Percentiles rank a stretch among this genome's conserved stretches.
These are phyloP conservation scores for Massarina eburnea DNA, from an alignment of 2,329 filamentous ascomycete species.

Conservation along the genomic window DNA sequence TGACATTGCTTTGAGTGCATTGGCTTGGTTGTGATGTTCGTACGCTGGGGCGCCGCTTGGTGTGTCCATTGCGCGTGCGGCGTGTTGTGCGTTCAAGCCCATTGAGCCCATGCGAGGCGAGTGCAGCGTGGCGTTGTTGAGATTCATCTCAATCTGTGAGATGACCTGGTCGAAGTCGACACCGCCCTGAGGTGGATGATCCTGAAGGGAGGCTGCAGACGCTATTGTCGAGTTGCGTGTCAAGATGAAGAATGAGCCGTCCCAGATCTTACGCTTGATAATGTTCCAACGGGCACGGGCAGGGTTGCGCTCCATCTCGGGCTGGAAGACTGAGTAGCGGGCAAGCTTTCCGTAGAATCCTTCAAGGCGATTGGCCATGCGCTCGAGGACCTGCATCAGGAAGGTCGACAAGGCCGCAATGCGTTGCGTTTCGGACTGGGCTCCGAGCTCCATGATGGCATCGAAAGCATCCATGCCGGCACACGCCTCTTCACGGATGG, in stretches of 20 bases:
- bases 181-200: constrained; percentile 23
- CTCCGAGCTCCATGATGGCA: constrained; percentile 51
- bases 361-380: constrained; percentile 55
- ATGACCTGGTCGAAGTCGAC: constrained; percentile 53
- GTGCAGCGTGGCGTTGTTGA: constrained; percentile 19
- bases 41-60: constrained; percentile 43
- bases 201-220: not conserved
- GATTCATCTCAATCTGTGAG: constrained; percentile 45
- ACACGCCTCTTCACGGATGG: constrained; percentile 56
- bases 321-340: constrained; percentile 53
- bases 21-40: constrained; percentile 47
- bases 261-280: constrained; percentile 50
- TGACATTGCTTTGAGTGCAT: constrained; percentile 50
- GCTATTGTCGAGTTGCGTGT: constrained; percentile 32
- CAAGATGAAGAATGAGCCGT: constrained; percentile 57
- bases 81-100: constrained; percentile 48
- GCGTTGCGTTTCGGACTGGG: constrained; percentile 42
- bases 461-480: constrained; percentile 55
- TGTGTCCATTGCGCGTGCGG: constrained; percentile 38
- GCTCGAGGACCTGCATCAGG: constrained; percentile 55
- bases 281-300: constrained; percentile 57
- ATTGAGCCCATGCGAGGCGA: constrained; percentile 19
- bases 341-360: constrained; percentile 57
- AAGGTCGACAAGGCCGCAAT: constrained; percentile 47
- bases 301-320: constrained; percentile 56